Conservation (phyloP, 352 stramenopile genomes). For the Phytophthora quininea region DNA sequence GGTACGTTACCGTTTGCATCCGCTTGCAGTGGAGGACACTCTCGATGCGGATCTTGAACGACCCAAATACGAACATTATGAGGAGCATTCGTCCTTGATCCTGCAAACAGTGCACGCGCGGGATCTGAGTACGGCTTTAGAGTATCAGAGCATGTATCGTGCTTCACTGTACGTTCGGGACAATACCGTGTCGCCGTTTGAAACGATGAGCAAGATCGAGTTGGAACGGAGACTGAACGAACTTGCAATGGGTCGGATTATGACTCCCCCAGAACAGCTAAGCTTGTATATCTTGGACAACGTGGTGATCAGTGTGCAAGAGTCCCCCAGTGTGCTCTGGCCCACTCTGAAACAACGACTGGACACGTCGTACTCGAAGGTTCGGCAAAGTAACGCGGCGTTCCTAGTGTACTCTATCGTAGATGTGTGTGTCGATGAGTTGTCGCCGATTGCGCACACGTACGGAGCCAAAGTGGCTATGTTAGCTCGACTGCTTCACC, state of each 20-base stretch:
- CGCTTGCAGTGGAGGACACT: slow-evolving; percentile 84
- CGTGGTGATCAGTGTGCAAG: slow-evolving; percentile 79
- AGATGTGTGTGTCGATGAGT: slow-evolving; percentile 81
- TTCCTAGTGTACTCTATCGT: slow-evolving; percentile 86
- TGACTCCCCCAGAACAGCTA: slow-evolving; percentile 79
- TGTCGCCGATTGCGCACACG: slow-evolving; percentile 78
- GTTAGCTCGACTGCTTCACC: slow-evolving; percentile 62
- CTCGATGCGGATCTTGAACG: slow-evolving; percentile 80
- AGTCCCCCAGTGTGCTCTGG: slow-evolving; percentile 57
- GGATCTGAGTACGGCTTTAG: slow-evolving; percentile 56
- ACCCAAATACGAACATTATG: slow-evolving; percentile 88
- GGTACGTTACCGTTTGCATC: slow-evolving; percentile 85
- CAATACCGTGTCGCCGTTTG: slow-evolving; percentile 55
- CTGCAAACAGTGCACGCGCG: slow-evolving; percentile 68
- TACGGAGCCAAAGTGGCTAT: slow-evolving; percentile 77
- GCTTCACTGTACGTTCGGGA: slow-evolving; percentile 67
- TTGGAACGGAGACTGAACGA: slow-evolving; percentile 64
- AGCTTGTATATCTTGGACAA: slow-evolving; percentile 79
- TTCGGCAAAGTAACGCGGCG: slow-evolving; percentile 72
- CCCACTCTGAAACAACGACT: slow-evolving; percentile 62
- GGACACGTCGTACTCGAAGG: slow-evolving; percentile 83
- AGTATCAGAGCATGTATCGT: slow-evolving; percentile 79
- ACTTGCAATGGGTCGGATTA: slow-evolving; percentile 61
- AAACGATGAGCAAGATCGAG: slow-evolving; percentile 70
- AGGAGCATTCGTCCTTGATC: slow-evolving; percentile 83